Evolutionary conservation across 768 basidiomycete species (phyloP), one percentile per base, ranked within the genome.

Genomic region (Calvatia gigantea): DNA sequence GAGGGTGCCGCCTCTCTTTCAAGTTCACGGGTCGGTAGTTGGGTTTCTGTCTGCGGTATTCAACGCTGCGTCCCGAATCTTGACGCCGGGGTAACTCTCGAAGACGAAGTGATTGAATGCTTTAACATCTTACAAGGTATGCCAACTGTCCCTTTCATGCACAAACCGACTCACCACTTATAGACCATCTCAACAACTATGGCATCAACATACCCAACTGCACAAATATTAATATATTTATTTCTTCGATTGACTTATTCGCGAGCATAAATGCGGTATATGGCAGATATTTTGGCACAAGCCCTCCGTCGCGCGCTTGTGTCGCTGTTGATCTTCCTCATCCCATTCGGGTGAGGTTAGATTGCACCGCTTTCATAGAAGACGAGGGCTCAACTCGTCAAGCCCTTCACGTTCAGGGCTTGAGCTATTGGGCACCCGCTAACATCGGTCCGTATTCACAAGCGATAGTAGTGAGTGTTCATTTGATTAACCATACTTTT

Each of bases 401-500:
- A 53, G 87, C 91, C 0, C 75, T 98, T 42, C 97, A 99, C 65
- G 97, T 99, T 2, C 97, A 98, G 70, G 81, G 94, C 7, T 65
- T 98, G 59, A 98, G 96, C 69, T 98, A 98, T 65, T 99, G 97
- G 97, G 97, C 95, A 25, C 94, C 97, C 11, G 97, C 97, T 8
- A 99, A 98, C 67, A 98, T 99, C 52, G 97, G 97, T 0, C 97
- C 97, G 3, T 99, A 99, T 69, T 97, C 94, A 3, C 97, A 99
- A 71, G 89, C 93, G 1, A 82, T 98, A 60, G 75, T 78, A 49
- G 96, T 95, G 72, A 48, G 45, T 51, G 39, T 47, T 60, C 39
- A 35, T 25, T 8, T 44, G n/a, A 32, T 38, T 14, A 19, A 15
- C 9, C 8, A 19, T 15, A 21, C 12, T 31, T 52, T 2, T 44